Evolutionary conservation across 148 eudicot genomes (phyloP), one percentile per base, ranked within the genome.

Genomic region (Beta vulgaris): DNA sequence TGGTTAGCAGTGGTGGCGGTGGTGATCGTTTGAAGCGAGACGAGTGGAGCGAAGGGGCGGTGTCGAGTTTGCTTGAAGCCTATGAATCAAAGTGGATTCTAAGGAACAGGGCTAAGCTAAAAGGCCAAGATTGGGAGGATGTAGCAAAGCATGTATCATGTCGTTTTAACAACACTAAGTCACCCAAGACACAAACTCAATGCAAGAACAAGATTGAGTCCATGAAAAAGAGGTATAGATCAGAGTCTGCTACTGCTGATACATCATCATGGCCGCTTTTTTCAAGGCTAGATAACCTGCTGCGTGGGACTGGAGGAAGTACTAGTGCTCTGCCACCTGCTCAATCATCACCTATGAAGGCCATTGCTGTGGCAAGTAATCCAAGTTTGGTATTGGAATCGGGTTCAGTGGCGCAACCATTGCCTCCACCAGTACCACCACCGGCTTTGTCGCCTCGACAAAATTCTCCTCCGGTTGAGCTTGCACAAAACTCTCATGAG

Each of bases 1-100:
- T 40, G 59, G 65, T 43, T n/a, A 70, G 80, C 16, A 39, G 53
- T 26, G 54, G 78, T 23, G 69, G 80, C 1, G 79, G 82, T 21
- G 79, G 80, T 18, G 93, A 91, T 68, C 75, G 93, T 63, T 18
- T 90, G 53, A 93, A 91, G 73, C 70, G 98, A 83, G 97, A 93
- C 57, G 98, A 93, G 36, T 93, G 98, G 98, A 93, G 98, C 55
- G 98, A 93, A 83, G 98, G 94, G 61, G 98, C 93, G 2, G 97
- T 93, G 7, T 78, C 88, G 1, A 76, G 75, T 54, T 90, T 93
- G 19, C 86, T 93, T 42, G 97, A 93, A 53, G 97, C 93, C 32
- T 93, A 93, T 73, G 98, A 93, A 72, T 51, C 88, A 25, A 93
- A 91, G 82, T 93, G 97, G 98, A 71, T 82, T 36, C 96, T 91